Evolutionary conservation across 2,329 filamentous ascomycete species (phyloP), one percentile per base, ranked within the genome.

Genomic region (Beauveria australis): DNA sequence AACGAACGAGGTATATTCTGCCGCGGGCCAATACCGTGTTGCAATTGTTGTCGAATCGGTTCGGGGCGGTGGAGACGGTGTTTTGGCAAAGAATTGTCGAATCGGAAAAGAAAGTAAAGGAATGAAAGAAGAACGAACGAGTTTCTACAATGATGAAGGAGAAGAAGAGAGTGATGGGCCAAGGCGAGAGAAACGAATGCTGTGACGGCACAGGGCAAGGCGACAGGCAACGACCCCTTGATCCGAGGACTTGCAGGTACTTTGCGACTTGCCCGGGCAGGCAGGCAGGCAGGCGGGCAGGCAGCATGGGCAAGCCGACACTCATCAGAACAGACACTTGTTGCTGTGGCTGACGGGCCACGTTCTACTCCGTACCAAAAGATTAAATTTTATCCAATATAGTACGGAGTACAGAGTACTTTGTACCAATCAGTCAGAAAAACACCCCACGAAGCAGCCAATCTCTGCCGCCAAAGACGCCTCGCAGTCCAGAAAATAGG

Each of bases 1-100:
- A 59, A 37, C 18, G 26, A 43, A 46, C 40, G 48, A 52, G 55
- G 55, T 24, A 58, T 58, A 56, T 56, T 48, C 24, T 53, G 30
- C 28, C 40, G 41, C n/a, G 3, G 41, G 16, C 2, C 14, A 26
- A 53, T 33, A 41, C 16, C 5, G 8, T 24, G 43, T 41, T 18
- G 54, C 30, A 26, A 26, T 24, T 22, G 3, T 57, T 19, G 33
- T 37, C 12, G 33, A 37, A 1, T 37, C 12, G 33, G 33, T 37
- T 37, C 33, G 33, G 14, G 33, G 33, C 12, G 14, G 33, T 37
- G 33, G 33, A 37, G 5, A 46, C 24, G n/a, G 18, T 41, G 14
- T 41, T 14, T 9, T 54, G 40, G 26, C n/a, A 53, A 59, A 47
- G 48, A 28, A 59, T 26, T 19, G 40, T 44, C 26, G 46, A 28